These are phyloP conservation scores for Talaromyces verruculosus DNA, from an alignment of 2,329 filamentous ascomycete genomes.

Conservation along the genomic window DNA sequence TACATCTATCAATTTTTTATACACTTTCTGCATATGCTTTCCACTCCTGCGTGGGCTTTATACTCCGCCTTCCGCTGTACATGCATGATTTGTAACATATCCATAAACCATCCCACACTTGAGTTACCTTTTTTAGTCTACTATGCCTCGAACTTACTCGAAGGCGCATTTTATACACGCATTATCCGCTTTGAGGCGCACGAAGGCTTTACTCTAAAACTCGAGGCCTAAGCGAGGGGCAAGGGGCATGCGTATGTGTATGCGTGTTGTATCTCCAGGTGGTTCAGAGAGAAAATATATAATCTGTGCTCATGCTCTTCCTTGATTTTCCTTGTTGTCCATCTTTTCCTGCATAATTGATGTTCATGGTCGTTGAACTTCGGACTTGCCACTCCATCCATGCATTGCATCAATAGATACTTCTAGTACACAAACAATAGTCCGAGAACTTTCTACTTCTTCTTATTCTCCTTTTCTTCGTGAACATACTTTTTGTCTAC, in stretches of 20 bases:
- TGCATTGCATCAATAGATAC: constrained; percentile 18
- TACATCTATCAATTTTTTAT: constrained; percentile 24
- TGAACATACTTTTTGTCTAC: constrained; percentile 10
- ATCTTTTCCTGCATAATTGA: not conserved
- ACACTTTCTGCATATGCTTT: constrained; percentile 6
- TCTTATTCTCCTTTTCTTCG: constrained; percentile 9
- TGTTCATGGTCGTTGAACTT: not conserved
- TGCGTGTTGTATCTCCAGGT: not conserved
- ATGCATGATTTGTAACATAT: constrained; percentile 15
- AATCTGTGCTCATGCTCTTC: constrained; percentile 20
- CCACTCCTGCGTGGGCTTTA: constrained; percentile 21
- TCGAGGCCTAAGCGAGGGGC: constrained; percentile 24
- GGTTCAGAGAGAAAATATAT: constrained; percentile 14
- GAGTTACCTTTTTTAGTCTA: not conserved
- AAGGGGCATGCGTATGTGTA: constrained; percentile 24
- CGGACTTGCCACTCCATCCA: constrained; percentile 6
- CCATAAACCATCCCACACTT: not conserved
- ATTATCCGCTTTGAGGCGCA: constrained; percentile 21
- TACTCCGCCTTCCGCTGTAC: constrained; percentile 12
- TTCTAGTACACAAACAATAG: not conserved
- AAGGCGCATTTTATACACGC: not conserved
- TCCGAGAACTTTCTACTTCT: constrained; percentile 17
- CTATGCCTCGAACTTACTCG: not conserved
- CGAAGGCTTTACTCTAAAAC: constrained; percentile 22
- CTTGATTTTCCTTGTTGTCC: constrained; percentile 7